A percentile compares a stretch with the other conserved stretches of the same genome.
Conservation (phyloP, 225 moss, liverwort and hornwort genomes). For the Ulota crispa region DNA sequence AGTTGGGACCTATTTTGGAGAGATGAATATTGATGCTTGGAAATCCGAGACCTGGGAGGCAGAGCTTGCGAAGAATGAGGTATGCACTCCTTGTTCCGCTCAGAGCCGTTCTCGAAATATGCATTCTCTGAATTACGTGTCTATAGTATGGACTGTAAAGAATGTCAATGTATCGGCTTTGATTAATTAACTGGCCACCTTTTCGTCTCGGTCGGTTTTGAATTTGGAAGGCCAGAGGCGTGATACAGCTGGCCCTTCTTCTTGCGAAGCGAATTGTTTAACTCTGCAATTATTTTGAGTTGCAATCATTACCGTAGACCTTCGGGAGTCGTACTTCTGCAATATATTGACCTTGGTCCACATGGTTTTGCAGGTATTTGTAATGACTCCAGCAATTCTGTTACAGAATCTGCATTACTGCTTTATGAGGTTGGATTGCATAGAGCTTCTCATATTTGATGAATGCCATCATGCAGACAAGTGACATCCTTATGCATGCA, state of each 20-base stretch:
- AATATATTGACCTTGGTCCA: not conserved
- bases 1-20: slow-evolving; percentile 73
- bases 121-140: not conserved
- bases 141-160: not conserved
- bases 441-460: slow-evolving; percentile 94
- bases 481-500: slow-evolving; percentile 86
- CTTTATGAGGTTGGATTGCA: slow-evolving; percentile 81
- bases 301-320: not conserved
- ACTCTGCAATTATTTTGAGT: slow-evolving; percentile 6
- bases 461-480: slow-evolving; percentile 93
- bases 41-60: slow-evolving; percentile 65
- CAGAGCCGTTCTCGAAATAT: not conserved
- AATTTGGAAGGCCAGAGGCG: slow-evolving; percentile 9
- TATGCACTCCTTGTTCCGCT: slow-evolving; percentile 18
- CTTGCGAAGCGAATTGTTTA: not conserved
- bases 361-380: slow-evolving; percentile 68
- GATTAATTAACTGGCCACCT: not conserved
- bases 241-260: not conserved
- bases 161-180: not conserved
- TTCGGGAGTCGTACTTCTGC: not conserved
- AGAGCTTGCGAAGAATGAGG: slow-evolving; percentile 73
- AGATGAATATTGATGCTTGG: slow-evolving; percentile 70
- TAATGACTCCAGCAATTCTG: slow-evolving; percentile 96
- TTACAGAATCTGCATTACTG: slow-evolving; percentile 75
- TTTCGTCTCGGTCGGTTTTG: slow-evolving; percentile 3